phyloP scores from a whole-genome alignment of 2,329 filamentous ascomycete species.

The Rhexocercosporidium sp. region DNA sequence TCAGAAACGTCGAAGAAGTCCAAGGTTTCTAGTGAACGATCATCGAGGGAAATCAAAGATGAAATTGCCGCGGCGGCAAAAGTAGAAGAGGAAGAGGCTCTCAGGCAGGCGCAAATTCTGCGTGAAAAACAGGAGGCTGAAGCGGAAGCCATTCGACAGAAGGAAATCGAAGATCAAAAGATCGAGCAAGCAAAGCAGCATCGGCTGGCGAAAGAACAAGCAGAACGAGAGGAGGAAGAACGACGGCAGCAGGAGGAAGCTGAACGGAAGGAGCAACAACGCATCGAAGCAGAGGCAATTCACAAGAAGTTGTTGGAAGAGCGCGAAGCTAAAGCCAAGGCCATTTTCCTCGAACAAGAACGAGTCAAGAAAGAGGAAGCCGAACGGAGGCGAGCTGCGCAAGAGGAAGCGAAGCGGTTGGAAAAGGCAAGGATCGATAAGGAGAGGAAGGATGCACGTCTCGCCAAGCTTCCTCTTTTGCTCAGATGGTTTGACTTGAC shows the following conservation, averaged over 20 bases:
- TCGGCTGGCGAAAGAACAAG: slow-evolving; percentile 36
- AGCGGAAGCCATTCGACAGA: slow-evolving; percentile 15
- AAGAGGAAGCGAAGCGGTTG: slow-evolving; percentile 51
- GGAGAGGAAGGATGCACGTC: slow-evolving; percentile 59
- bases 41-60: slow-evolving; percentile 18
- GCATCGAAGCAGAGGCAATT: slow-evolving; percentile 36
- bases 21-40: slow-evolving; percentile 21
- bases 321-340: slow-evolving; percentile 24
- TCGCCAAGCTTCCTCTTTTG: slow-evolving; percentile 63
- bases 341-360: slow-evolving; percentile 43
- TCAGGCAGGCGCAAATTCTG: slow-evolving; percentile 19
- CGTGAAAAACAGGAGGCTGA: slow-evolving; percentile 23
- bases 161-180: slow-evolving; percentile 43
- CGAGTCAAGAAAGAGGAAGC: slow-evolving; percentile 46
- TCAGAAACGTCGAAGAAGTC: slow-evolving; percentile 26
- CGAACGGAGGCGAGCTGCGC: slow-evolving; percentile 38
- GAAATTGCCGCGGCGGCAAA: slow-evolving; percentile 45
- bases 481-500: slow-evolving; percentile 64
- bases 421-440: slow-evolving; percentile 54
- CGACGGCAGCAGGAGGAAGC: slow-evolving; percentile 39
- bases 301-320: slow-evolving; percentile 41
- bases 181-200: slow-evolving; percentile 36
- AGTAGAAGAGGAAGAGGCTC: slow-evolving; percentile 45
- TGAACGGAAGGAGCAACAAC: slow-evolving; percentile 34
- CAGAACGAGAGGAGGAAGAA: slow-evolving; percentile 44